phyloP scores from a whole-genome alignment of 352 stramenopile genomes.

The Phytophthora macrochlamydospora region DNA sequence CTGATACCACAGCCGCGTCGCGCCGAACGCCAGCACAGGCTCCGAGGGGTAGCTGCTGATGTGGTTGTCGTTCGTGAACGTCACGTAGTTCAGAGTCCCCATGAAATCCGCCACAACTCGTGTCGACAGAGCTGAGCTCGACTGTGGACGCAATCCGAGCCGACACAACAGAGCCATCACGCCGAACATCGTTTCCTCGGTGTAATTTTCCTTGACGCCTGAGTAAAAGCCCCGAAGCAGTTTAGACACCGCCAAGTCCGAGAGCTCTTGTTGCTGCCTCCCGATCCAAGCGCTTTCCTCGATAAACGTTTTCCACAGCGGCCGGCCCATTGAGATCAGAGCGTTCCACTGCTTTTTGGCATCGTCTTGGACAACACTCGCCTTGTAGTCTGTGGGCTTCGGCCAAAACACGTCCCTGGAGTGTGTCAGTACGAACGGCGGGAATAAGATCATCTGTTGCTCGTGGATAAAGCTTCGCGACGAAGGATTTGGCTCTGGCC shows the following conservation, averaged over 20 bases:
- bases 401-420: too few species aligned
- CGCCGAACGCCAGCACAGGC: slow-evolving; percentile 34
- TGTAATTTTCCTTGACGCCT: neutral
- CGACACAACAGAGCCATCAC: slow-evolving; percentile 35
- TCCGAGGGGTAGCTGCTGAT: slow-evolving; percentile 33
- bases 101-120: slow-evolving; percentile 32
- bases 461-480: too few species aligned
- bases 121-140: slow-evolving; percentile 20
- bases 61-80: slow-evolving; percentile 13
- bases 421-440: too few species aligned
- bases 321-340: slow-evolving; percentile 10
- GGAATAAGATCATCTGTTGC: too few species aligned
- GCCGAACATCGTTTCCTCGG: slow-evolving; percentile 14
- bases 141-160: slow-evolving; percentile 23
- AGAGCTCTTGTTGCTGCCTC: neutral
- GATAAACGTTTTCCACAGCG: slow-evolving; percentile 6
- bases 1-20: slow-evolving; percentile 30
- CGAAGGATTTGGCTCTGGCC: too few species aligned
- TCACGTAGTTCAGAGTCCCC: slow-evolving; percentile 21
- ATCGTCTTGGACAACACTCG: neutral
- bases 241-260: slow-evolving; percentile 7
- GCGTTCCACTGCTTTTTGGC: neutral
- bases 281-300: neutral
- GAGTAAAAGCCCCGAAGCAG: slow-evolving; percentile 7
- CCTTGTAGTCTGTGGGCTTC: neutral